Evolutionary conservation across 106 monocot species (phyloP).

Genomic region (Amphibolis antarctica): DNA sequence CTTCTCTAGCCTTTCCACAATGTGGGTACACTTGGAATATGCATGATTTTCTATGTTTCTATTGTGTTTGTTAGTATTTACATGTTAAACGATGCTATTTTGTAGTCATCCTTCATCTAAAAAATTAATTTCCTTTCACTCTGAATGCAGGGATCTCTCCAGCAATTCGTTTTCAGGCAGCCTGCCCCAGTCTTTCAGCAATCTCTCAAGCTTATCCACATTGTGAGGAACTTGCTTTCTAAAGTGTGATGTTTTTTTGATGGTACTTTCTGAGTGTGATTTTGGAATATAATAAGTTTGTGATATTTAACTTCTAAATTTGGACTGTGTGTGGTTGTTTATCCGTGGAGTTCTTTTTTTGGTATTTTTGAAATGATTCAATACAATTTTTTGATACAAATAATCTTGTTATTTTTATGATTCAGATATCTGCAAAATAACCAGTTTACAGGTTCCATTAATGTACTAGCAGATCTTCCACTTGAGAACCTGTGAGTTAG

Average conservation of each 20-base stretch:
- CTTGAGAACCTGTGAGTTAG: slow-evolving; percentile 61
- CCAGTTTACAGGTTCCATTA: slow-evolving; percentile 60
- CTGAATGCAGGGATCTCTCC: slow-evolving; percentile 1
- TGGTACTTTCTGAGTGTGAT: not conserved
- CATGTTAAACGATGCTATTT: not conserved
- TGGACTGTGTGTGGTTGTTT: too few relatives aligned
- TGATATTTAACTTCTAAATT: not conserved
- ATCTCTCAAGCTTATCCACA: not conserved
- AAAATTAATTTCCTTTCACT: not conserved
- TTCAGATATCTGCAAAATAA: slow-evolving; percentile 77
- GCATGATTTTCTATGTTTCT: not conserved
- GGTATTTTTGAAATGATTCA: too few relatives aligned
- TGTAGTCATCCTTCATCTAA: not conserved
- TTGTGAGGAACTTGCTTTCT: slow-evolving; percentile 5
- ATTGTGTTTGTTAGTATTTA: too few relatives aligned
- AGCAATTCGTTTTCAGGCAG: slow-evolving; percentile 2
- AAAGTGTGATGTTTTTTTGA: not conserved
- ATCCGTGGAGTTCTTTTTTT: too few relatives aligned
- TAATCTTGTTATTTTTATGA: slow-evolving; percentile 1
- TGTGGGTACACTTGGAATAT: slow-evolving; percentile 4
- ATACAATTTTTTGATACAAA: not conserved
- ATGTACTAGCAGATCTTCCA: slow-evolving; percentile 58
- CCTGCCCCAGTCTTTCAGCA: not conserved
- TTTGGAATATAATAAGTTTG: not conserved
- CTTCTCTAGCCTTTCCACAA: slow-evolving; percentile 8